These are phyloP conservation scores for Clathrospora elynae DNA, from an alignment of 2,329 filamentous ascomycete species.

Conservation along the genomic window DNA sequence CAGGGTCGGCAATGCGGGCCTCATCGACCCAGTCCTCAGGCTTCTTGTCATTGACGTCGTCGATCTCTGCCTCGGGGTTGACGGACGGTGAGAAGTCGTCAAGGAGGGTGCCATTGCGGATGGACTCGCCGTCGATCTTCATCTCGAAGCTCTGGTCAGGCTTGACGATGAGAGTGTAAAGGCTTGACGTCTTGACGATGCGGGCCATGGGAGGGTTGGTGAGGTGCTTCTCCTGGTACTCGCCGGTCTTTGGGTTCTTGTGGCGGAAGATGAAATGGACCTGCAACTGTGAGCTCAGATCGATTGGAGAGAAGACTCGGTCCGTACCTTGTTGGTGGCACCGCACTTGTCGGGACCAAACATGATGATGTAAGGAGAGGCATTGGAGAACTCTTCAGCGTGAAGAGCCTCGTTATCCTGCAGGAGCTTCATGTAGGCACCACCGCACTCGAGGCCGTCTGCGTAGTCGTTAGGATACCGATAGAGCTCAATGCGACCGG, in stretches of 20 bases:
- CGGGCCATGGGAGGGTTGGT: slow-evolving; percentile 80
- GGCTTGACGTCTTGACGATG: slow-evolving; percentile 87
- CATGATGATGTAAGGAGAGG: slow-evolving; percentile 98
- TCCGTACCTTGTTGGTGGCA: slow-evolving; percentile 89
- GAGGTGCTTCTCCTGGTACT: slow-evolving; percentile 99
- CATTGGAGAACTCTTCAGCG: slow-evolving; percentile 96
- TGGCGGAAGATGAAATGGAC: slow-evolving; percentile 98
- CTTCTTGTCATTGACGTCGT: slow-evolving; percentile 91
- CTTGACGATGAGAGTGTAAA: slow-evolving; percentile 96
- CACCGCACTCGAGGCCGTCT: slow-evolving; percentile 97
- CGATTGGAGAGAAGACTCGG: slow-evolving; percentile 1
- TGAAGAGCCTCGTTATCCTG: slow-evolving; percentile 97
- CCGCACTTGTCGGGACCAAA: slow-evolving; percentile 99
- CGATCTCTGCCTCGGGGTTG: slow-evolving; percentile 93
- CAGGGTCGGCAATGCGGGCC: slow-evolving; percentile 86
- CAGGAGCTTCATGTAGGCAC: slow-evolving; percentile 98
- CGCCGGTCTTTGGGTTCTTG: slow-evolving; percentile 99
- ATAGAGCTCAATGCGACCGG: too few species aligned
- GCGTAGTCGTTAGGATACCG: slow-evolving; percentile 37
- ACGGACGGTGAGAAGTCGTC: slow-evolving; percentile 94
- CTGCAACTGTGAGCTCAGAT: slow-evolving; percentile 44
- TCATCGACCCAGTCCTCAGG: slow-evolving; percentile 96
- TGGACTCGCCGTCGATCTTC: slow-evolving; percentile 84
- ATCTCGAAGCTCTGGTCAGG: slow-evolving; percentile 96
- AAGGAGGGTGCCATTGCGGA: slow-evolving; percentile 87